These are phyloP conservation scores for Colletotrichum neosansevieriae DNA, from an alignment of 2,329 filamentous ascomycete genomes.

Conservation along the genomic window DNA sequence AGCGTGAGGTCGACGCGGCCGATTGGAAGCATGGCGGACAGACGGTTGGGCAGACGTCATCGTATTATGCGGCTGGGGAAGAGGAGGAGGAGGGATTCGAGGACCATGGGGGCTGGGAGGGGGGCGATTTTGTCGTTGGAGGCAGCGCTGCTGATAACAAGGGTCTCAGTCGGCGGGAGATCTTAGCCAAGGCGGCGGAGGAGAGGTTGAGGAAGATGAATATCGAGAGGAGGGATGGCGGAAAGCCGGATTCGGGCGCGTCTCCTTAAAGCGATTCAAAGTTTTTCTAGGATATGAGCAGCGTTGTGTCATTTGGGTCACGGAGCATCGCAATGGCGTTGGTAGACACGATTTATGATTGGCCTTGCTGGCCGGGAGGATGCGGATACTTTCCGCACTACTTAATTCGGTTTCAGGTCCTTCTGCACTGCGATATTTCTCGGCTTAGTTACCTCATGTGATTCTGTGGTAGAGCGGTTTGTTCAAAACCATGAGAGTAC, in stretches of 20 bases:
- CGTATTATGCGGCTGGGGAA: conserved; percentile 65
- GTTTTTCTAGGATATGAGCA: background rate
- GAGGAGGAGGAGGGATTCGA: conserved; percentile 67
- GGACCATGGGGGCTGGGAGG: conserved; percentile 82
- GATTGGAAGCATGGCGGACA: conserved; percentile 83
- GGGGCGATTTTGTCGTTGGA: conserved; percentile 82
- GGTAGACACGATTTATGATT: background rate
- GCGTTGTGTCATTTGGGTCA: background rate
- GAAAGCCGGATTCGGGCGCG: conserved; percentile 36
- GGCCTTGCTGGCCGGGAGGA: conserved; percentile 3
- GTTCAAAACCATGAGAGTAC: no score
- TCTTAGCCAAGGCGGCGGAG: conserved; percentile 80
- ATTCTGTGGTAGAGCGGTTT: no score
- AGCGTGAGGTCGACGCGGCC: conserved; percentile 83
- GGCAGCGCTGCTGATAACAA: conserved; percentile 60
- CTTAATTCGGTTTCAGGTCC: background rate
- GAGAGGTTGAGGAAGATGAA: conserved; percentile 67
- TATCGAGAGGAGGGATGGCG: conserved; percentile 44
- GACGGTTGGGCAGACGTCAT: conserved; percentile 73
- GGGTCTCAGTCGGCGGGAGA: conserved; percentile 76
- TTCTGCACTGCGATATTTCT: background rate
- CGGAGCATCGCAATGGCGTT: conserved; percentile 34
- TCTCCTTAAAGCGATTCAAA: conserved; percentile 4
- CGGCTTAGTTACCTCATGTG: no score
- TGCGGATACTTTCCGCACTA: background rate